A percentile compares a stretch with the other conserved stretches of the same genome.
phyloP scores from a whole-genome alignment of 2,329 filamentous ascomycete genomes.

The Sarocladium kiliense region DNA sequence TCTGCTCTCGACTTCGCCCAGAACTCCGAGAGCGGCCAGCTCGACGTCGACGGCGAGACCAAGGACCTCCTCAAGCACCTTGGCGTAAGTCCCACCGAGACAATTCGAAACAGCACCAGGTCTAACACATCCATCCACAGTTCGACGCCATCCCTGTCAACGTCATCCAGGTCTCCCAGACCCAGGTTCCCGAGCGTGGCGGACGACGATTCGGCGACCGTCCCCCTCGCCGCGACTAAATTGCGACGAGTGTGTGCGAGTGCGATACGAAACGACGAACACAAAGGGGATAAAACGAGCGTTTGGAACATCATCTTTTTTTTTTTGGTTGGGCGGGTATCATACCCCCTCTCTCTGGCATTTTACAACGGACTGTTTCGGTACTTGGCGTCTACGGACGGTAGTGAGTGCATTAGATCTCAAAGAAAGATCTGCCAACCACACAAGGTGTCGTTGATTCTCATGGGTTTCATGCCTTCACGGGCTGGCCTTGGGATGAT shows the following conservation, averaged over 20 bases:
- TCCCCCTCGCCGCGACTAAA: slow-evolving; percentile 38
- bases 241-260: slow-evolving; percentile 10
- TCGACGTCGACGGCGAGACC: slow-evolving; percentile 95
- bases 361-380: slow-evolving; percentile 32
- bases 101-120: slow-evolving; percentile 3
- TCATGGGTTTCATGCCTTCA: slow-evolving; percentile 28
- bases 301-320: slow-evolving; percentile 22
- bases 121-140: slow-evolving; percentile 42
- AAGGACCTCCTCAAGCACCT: slow-evolving; percentile 99
- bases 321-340: slow-evolving; percentile 23
- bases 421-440: slow-evolving; percentile 53
- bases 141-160: slow-evolving; percentile 98
- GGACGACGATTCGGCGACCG: slow-evolving; percentile 72
- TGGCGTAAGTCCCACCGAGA: slow-evolving; percentile 67
- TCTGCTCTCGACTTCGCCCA: slow-evolving; percentile 98
- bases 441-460: slow-evolving; percentile 89
- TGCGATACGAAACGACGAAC: slow-evolving; percentile 15
- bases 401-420: slow-evolving; percentile 56
- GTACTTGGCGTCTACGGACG: slow-evolving; percentile 53
- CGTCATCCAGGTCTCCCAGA: slow-evolving; percentile 84
- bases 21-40: slow-evolving; percentile 85
- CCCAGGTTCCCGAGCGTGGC: slow-evolving; percentile 75
- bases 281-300: slow-evolving; percentile 20
- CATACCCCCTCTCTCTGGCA: slow-evolving; percentile 24
- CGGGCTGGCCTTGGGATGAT: slow-evolving; percentile 52